Evolutionary conservation across 768 basidiomycete species (phyloP).

Genomic region (Lactarius tabidus): DNA sequence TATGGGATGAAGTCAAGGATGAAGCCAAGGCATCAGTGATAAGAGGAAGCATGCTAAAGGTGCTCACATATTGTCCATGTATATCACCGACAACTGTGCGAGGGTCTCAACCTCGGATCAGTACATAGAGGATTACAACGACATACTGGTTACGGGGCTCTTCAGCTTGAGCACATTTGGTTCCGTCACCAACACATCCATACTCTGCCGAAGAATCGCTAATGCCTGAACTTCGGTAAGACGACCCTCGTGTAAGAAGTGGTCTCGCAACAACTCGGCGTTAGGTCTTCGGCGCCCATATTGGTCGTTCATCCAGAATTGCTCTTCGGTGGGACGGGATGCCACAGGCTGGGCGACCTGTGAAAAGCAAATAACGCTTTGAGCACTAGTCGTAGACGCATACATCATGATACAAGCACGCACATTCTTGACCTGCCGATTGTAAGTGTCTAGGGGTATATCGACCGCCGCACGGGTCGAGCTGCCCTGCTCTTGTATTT

Average conservation of each 20-base stretch:
- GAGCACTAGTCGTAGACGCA: background rate
- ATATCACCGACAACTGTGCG: slow-evolving; percentile 86
- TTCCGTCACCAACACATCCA: slow-evolving; percentile 61
- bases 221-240: slow-evolving; percentile 80
- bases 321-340: slow-evolving; percentile 62
- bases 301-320: slow-evolving; percentile 58
- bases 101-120: background rate
- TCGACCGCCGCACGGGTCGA: slow-evolving; percentile 29
- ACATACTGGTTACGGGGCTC: slow-evolving; percentile 85
- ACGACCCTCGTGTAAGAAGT: slow-evolving; percentile 82
- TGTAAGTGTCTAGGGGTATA: slow-evolving; percentile 28
- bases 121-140: background rate
- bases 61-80: slow-evolving; percentile 86
- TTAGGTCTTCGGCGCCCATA: slow-evolving; percentile 62
- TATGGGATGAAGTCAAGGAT: slow-evolving; percentile 35
- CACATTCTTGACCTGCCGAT: slow-evolving; percentile 34
- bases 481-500: slow-evolving; percentile 34
- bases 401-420: slow-evolving; percentile 28
- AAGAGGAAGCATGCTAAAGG: background rate
- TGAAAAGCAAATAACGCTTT: slow-evolving; percentile 1
- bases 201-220: slow-evolving; percentile 67
- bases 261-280: slow-evolving; percentile 73
- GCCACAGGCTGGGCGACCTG: slow-evolving; percentile 70
- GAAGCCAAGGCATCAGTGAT: background rate
- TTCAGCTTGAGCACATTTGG: slow-evolving; percentile 80